Evolutionary conservation across 2,329 filamentous ascomycete genomes (phyloP), one percentile per base, ranked within the genome.

Genomic region (Thelonectria discophora): DNA sequence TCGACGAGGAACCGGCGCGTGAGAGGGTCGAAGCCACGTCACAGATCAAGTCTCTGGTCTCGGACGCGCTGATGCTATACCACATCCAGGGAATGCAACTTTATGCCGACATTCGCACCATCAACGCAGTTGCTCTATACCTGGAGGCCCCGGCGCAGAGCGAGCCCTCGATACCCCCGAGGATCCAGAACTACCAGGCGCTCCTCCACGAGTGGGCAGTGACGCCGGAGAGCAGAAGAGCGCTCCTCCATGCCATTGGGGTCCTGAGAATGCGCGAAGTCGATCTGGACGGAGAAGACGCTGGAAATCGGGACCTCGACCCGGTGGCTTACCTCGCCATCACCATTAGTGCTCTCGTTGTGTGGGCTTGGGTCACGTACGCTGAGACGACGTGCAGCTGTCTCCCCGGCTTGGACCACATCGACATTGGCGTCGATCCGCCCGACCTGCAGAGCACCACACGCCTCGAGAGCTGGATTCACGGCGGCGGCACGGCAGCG

Each of bases 41-140:
- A 0, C 72, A 77, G 9, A 67, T 79, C 21, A 71, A 74, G 15
- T 66, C 63, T 3, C 63, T 75, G 11, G 62, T 75, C 4, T 74
- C 76, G 1, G 75, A 76, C 20, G 70, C 74, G 1, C 60, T 69
- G 4, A 75, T 78, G 66, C 72, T 79, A 0, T 76, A 78, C 46
- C 74, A 79, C 43, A 66, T 80, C 2, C 72, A 79, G 46, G 72
- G 60, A 2, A 64, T 80, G 13, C 74, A 79, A 37, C 63, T 80
- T 0, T 74, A 74, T 30, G 70, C 76, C 5, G 77, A 81, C 30
- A 64, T 76, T 1, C 60, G 69, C 3, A 70, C 62, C 2, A 69
- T 79, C 9, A 73, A 68, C 11, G 66, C 72, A 2, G 58, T 76
- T 0, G 73, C 67, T 7, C 59, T 55, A 50, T 52, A 70, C 51